Evolutionary conservation across 2,329 filamentous ascomycete species (phyloP), one percentile per base, ranked within the genome.

Genomic region (Neonectria ditissima): DNA sequence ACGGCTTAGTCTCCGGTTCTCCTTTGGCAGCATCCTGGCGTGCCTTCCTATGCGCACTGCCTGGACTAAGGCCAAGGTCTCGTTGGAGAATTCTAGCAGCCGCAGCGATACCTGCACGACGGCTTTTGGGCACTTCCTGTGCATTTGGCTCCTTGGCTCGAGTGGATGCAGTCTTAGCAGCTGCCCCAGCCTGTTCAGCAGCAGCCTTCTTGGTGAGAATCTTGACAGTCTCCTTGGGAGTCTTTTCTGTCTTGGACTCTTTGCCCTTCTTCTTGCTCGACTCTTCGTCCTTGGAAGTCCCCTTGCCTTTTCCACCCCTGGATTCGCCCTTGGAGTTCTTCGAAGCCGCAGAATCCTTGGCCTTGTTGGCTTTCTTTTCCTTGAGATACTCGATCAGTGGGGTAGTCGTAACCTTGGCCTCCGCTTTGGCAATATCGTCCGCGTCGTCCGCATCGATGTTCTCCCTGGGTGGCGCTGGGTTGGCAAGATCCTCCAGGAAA

Each of bases 331-430:
- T 91, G 43, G 86, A 84, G 20, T 69, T 73, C 63, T 78, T 80
- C 6, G 69, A 70, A n/a, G 75, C 71, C 4, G 71, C 62, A 34
- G 81, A 80, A 60, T 91, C 88, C 70, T 89, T 90, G 20, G 77
- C 81, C 74, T 87, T 90, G 67, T 89, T 93, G 14, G 93, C 93
- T 80, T 97, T 97, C 81, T 97, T 97, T 77, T 97, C 94, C 69
- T 92, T 92, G 37, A 97, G 84, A 69, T 90, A 97, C 75, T 97
- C 93, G 57, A 98, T 92, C 55, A 99, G 80, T 0, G 96, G 96
- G 0, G 96, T 98, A 0, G 90, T 94, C 24, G 89, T 93, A 52
- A 92, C 84, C 73, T 92, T 92, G 37, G 77, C 66, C 55, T 86
- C 86, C 4, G 84, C 78, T 43, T 85, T 86, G 13, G 79, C 69